Evolutionary conservation across 1,284 basidiomycete genomes (phyloP).

Genomic region (Ceratobasidium papillatum): DNA sequence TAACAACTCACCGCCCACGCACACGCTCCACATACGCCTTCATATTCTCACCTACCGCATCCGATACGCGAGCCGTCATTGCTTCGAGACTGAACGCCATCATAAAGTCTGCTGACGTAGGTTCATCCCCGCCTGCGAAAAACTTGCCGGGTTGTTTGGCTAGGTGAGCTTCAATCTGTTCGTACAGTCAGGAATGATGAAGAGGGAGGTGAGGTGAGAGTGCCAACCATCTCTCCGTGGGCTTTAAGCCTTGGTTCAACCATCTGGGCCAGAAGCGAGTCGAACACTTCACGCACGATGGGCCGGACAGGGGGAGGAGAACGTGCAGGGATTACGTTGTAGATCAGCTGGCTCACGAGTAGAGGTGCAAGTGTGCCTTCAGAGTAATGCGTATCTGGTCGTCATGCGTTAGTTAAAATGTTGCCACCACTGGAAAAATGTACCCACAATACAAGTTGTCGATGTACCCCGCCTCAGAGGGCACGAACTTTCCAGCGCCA

Average conservation of each 20-base stretch:
- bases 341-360: slow-evolving; percentile 40
- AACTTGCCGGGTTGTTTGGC: slow-evolving; percentile 49
- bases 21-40: slow-evolving; percentile 51
- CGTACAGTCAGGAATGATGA: background rate
- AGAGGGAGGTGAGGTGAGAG: background rate
- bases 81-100: slow-evolving; percentile 54
- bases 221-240: slow-evolving; percentile 38
- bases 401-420: too few relatives aligned
- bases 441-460: slow-evolving; percentile 43
- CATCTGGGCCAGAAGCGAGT: slow-evolving; percentile 31
- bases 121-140: slow-evolving; percentile 54
- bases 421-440: background rate
- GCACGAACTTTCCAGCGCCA: slow-evolving; percentile 38
- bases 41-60: slow-evolving; percentile 47
- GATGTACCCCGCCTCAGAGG: slow-evolving; percentile 34
- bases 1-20: slow-evolving; percentile 50
- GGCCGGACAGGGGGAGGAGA: slow-evolving; percentile 41
- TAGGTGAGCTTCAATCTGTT: slow-evolving; percentile 54
- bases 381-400: slow-evolving; percentile 42
- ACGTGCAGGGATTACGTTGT: slow-evolving; percentile 23
- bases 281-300: slow-evolving; percentile 30
- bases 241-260: slow-evolving; percentile 38
- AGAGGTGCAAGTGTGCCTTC: slow-evolving; percentile 42
- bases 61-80: slow-evolving; percentile 41
- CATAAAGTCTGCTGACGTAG: slow-evolving; percentile 56